Percentiles rank a stretch among this genome's conserved stretches.
Evolutionary conservation across 2,329 filamentous ascomycete species (phyloP).

Genomic region (Penicillium sp.): DNA sequence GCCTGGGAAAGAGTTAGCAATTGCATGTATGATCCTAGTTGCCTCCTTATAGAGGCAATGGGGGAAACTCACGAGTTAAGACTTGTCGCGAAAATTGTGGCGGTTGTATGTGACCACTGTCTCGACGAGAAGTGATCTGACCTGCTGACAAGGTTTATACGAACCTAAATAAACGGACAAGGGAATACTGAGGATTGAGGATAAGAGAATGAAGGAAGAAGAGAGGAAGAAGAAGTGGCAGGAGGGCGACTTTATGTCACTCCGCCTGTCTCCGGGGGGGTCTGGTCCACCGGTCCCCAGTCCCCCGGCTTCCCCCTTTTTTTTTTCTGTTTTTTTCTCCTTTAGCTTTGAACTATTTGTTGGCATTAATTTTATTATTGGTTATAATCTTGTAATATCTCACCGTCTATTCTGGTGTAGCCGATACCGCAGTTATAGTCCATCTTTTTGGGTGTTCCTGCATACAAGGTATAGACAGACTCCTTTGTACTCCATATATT

Average conservation of each 20-base stretch:
- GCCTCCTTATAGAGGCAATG: not conserved
- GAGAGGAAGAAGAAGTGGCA: not conserved
- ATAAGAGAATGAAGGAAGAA: not conserved
- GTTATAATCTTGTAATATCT: not conserved
- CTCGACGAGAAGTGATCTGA: slow-evolving; percentile 56
- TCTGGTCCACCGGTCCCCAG: not conserved
- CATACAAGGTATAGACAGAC: not conserved
- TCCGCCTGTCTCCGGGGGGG: slow-evolving; percentile 6
- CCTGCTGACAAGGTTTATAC: slow-evolving; percentile 30
- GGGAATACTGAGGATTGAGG: not conserved
- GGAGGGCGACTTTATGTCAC: slow-evolving; percentile 4
- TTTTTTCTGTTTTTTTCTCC: not conserved
- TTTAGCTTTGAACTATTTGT: not conserved
- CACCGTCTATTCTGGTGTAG: slow-evolving; percentile 3
- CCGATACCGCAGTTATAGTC: not conserved
- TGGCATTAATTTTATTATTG: not conserved
- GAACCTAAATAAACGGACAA: slow-evolving; percentile 22
- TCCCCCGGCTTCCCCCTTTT: slow-evolving; percentile 9
- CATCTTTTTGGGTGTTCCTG: not conserved
- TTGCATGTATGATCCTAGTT: not conserved
- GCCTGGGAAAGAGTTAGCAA: slow-evolving; percentile 53
- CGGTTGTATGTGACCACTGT: slow-evolving; percentile 63
- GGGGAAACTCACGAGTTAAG: slow-evolving; percentile 78
- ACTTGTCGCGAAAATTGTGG: slow-evolving; percentile 98
- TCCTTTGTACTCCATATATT: not conserved